Conservation (phyloP, 805 yeast species). For the Suhomyces xylopsoci region DNA sequence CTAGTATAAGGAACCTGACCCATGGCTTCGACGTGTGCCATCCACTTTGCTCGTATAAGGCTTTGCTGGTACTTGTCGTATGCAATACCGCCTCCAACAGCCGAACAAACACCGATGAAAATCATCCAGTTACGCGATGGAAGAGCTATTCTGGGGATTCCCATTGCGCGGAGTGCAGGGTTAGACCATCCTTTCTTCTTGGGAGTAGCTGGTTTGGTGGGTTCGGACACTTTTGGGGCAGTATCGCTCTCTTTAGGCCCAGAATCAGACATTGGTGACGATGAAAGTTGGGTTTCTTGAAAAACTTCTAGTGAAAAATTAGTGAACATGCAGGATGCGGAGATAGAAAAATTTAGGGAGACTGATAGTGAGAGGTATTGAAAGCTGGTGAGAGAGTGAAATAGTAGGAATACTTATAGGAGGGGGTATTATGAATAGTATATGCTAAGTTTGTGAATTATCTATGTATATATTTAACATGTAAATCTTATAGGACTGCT, state of each 20-base stretch:
- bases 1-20: conserved; percentile 47
- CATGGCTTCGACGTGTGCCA: conserved; percentile 52
- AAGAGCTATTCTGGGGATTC: conserved; percentile 68
- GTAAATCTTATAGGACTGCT: too few species aligned
- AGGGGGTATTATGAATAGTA: too few species aligned
- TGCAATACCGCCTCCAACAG: conserved; percentile 67
- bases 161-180: conserved; percentile 84
- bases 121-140: conserved; percentile 94
- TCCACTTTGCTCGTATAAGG: conserved; percentile 61
- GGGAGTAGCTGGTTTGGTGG: not conserved
- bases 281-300: not conserved
- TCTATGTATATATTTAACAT: too few species aligned
- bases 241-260: not conserved
- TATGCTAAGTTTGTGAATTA: too few species aligned
- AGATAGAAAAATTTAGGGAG: not conserved
- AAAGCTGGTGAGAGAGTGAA: not conserved
- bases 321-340: not conserved
- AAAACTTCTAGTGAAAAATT: not conserved
- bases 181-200: conserved; percentile 50
- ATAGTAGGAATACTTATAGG: too few species aligned
- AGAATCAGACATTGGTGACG: not conserved
- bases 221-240: not conserved
- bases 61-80: conserved; percentile 79
- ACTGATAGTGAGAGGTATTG: not conserved
- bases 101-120: conserved; percentile 70